A percentile compares a stretch with the other conserved stretches of the same genome.
Conservation (phyloP, 495 filamentous ascomycete genomes). For the Friedmanniomyces endolithicus region DNA sequence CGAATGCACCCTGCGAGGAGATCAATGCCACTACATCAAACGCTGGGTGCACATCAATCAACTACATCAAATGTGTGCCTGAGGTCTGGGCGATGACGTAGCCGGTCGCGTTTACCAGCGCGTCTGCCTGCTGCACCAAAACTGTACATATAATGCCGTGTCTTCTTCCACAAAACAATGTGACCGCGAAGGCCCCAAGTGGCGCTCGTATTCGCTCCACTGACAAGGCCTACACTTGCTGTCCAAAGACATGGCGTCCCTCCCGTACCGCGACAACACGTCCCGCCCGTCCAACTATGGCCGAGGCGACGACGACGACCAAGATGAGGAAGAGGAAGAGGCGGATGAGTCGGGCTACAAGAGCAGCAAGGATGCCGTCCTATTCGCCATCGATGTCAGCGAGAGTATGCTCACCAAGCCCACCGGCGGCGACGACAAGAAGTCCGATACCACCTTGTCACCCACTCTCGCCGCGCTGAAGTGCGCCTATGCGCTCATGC, state of each 20-base stretch:
- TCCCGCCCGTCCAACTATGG: slow-evolving; percentile 7
- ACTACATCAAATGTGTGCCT: too few relatives aligned
- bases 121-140: too few relatives aligned
- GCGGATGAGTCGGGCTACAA: slow-evolving; percentile 54
- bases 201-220: too few relatives aligned
- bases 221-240: background rate
- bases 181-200: too few relatives aligned
- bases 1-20: too few relatives aligned
- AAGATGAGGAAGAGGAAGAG: slow-evolving; percentile 34
- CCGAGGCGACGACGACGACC: slow-evolving; percentile 8
- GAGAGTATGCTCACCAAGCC: slow-evolving; percentile 72
- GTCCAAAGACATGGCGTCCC: background rate
- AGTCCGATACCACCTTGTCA: slow-evolving; percentile 41
- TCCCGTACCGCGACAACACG: slow-evolving; percentile 5
- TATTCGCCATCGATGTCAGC: slow-evolving; percentile 93
- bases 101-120: too few relatives aligned
- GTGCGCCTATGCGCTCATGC: slow-evolving; percentile 90
- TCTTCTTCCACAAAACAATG: too few relatives aligned
- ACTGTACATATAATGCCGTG: too few relatives aligned
- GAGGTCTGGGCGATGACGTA: too few relatives aligned
- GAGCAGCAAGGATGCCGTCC: slow-evolving; percentile 84
- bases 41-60: too few relatives aligned
- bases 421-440: slow-evolving; percentile 52
- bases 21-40: too few relatives aligned
- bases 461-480: slow-evolving; percentile 74